A percentile compares a stretch with the other conserved stretches of the same genome.
phyloP scores from a whole-genome alignment of 2,329 filamentous ascomycete species.

The Claviceps digitariae region DNA sequence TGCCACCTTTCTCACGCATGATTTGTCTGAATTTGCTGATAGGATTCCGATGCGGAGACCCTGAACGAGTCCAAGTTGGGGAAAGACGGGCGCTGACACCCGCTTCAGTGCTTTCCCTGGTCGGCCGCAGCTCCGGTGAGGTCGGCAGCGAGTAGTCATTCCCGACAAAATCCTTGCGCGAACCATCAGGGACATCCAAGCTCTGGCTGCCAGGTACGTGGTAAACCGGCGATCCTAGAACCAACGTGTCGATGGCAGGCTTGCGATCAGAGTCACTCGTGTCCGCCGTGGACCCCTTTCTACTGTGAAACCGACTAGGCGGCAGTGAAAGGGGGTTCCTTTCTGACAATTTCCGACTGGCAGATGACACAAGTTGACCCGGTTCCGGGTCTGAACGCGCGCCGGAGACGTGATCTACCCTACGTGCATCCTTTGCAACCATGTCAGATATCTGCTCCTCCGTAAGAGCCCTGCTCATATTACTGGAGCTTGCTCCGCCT shows the following conservation, averaged over 20 bases:
- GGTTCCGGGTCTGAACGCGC: slow-evolving; percentile 16
- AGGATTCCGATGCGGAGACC: slow-evolving; percentile 50
- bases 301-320: slow-evolving; percentile 19
- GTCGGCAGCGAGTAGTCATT: slow-evolving; percentile 32
- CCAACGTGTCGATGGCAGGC: slow-evolving; percentile 10
- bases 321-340: slow-evolving; percentile 13
- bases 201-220: slow-evolving; percentile 26
- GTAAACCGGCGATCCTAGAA: slow-evolving; percentile 12
- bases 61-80: slow-evolving; percentile 45
- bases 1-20: slow-evolving; percentile 37
- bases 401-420: slow-evolving; percentile 23
- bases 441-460: slow-evolving; percentile 51
- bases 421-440: slow-evolving; percentile 38
- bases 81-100: slow-evolving; percentile 51
- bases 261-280: slow-evolving; percentile 27
- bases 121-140: slow-evolving; percentile 37
- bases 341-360: slow-evolving; percentile 19
- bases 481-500: slow-evolving; percentile 35
- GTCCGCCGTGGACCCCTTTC: slow-evolving; percentile 25
- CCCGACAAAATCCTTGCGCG: slow-evolving; percentile 26
- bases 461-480: slow-evolving; percentile 35
- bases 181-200: slow-evolving; percentile 29
- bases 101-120: slow-evolving; percentile 37
- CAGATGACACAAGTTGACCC: slow-evolving; percentile 17
- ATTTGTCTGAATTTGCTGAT: slow-evolving; percentile 41